Conservation (phyloP, 139 green algal species). For the Chlorella sp. region DNA sequence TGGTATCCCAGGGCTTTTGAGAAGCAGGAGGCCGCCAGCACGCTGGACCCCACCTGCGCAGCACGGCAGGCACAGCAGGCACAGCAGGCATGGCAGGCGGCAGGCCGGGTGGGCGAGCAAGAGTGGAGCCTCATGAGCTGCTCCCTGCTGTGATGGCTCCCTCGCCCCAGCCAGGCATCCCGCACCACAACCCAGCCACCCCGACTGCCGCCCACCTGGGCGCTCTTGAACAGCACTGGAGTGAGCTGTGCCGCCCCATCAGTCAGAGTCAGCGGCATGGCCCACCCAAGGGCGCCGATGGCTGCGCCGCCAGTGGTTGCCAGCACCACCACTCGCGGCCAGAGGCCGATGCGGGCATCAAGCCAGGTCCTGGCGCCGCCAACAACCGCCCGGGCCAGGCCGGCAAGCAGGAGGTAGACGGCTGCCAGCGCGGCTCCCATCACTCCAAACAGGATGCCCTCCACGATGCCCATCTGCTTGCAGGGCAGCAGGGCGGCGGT, state of each 20-base stretch:
- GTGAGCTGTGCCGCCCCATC: background rate
- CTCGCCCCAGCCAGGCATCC: too few relatives aligned
- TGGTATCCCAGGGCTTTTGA: slow-evolving; percentile 21
- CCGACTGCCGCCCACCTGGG: background rate
- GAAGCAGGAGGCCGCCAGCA: slow-evolving; percentile 20
- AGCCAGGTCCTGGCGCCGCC: background rate
- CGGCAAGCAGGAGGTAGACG: slow-evolving; percentile 1
- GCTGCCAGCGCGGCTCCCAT: background rate
- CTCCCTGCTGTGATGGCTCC: too few relatives aligned
- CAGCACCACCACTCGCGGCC: background rate
- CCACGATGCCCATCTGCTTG: background rate
- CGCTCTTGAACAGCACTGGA: background rate
- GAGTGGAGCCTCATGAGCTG: too few relatives aligned
- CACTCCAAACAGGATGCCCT: slow-evolving; percentile 3
- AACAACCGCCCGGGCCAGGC: background rate
- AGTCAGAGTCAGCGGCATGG: slow-evolving; percentile 26
- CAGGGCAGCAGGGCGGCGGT: background rate
- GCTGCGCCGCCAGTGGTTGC: background rate
- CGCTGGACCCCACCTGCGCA: background rate
- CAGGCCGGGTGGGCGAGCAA: background rate
- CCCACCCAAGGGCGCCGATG: background rate
- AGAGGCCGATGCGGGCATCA: background rate
- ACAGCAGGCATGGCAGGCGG: background rate
- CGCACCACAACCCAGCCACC: too few relatives aligned
- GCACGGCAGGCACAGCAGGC: background rate